Evolutionary conservation across 1,284 basidiomycete genomes (phyloP).

Genomic region (Apiotrichum veenhuisii): DNA sequence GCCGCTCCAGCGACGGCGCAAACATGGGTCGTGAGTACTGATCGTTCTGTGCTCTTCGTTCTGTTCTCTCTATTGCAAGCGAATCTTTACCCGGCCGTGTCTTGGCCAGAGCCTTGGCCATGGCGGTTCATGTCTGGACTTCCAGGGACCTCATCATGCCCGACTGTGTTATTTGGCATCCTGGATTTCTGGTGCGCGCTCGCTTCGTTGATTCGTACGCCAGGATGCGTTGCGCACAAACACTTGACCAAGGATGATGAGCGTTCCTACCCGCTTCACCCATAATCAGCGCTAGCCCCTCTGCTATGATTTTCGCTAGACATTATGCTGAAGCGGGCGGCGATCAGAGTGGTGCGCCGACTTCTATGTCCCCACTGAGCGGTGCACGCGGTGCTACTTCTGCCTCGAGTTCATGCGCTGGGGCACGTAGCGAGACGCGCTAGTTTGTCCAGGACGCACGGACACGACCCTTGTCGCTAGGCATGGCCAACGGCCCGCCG

Average conservation of each 20-base stretch:
- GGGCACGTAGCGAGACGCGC: background rate
- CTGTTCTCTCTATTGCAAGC: background rate
- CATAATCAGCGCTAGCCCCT: background rate
- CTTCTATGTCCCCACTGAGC: background rate
- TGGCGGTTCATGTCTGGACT: too few species aligned
- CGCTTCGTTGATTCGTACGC: too few species aligned
- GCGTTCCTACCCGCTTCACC: background rate
- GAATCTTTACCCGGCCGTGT: too few species aligned
- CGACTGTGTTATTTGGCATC: too few species aligned
- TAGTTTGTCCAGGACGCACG: too few species aligned
- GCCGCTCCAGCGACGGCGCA: background rate
- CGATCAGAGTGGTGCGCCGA: background rate
- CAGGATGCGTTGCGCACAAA: too few species aligned
- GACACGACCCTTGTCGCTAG: too few species aligned
- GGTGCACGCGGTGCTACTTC: background rate
- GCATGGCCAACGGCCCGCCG: too few species aligned
- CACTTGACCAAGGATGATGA: too few species aligned
- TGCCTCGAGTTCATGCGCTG: conserved; percentile 1
- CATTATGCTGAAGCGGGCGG: background rate
- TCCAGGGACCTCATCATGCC: too few species aligned
- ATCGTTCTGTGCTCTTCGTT: background rate
- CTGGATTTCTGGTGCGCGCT: too few species aligned
- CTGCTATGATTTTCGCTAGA: background rate
- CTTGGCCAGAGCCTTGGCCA: too few species aligned
- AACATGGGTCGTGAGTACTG: conserved; percentile 4